Evolutionary conservation across 164 flowering plant species (phyloP).

Genomic region (Taxillus chinensis): DNA sequence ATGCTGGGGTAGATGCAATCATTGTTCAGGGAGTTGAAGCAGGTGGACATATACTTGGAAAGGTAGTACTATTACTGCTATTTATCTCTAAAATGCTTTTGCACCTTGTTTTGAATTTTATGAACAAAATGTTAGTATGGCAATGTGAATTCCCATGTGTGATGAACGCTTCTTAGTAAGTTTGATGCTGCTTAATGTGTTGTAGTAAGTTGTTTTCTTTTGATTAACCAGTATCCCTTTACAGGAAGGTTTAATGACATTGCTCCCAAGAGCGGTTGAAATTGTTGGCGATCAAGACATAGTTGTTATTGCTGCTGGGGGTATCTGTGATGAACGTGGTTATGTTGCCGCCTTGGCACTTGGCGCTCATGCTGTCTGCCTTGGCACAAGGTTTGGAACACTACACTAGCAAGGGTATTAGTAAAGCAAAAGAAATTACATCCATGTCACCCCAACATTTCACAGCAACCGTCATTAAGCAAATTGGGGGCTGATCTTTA

Average conservation of each 20-base stretch:
- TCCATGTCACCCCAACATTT: not conserved
- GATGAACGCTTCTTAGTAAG: no score
- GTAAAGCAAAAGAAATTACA: not conserved
- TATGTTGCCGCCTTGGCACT: constrained; percentile 90
- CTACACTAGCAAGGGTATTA: not conserved
- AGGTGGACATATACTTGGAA: constrained; percentile 90
- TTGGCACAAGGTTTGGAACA: constrained; percentile 58
- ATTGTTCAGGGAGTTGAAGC: constrained; percentile 93
- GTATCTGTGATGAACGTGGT: constrained; percentile 82
- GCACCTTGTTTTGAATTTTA: no score
- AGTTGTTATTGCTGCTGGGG: constrained; percentile 82
- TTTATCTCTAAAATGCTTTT: not conserved
- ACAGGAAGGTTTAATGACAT: constrained; percentile 58
- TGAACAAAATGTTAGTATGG: no score
- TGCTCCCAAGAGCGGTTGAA: constrained; percentile 77
- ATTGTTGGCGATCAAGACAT: constrained; percentile 45
- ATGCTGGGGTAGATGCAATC: constrained; percentile 79
- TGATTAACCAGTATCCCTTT: constrained; percentile 1
- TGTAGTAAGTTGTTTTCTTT: no score
- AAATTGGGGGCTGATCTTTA: no score
- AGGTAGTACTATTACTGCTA: constrained; percentile 30
- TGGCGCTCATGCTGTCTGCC: constrained; percentile 77
- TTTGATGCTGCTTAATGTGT: no score
- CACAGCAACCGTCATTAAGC: no score
- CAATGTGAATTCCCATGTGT: no score